Percentiles rank a stretch among this genome's conserved stretches.
These are phyloP conservation scores for Durotheca rogersii DNA, from an alignment of 495 filamentous ascomycete species.

Conservation along the genomic window DNA sequence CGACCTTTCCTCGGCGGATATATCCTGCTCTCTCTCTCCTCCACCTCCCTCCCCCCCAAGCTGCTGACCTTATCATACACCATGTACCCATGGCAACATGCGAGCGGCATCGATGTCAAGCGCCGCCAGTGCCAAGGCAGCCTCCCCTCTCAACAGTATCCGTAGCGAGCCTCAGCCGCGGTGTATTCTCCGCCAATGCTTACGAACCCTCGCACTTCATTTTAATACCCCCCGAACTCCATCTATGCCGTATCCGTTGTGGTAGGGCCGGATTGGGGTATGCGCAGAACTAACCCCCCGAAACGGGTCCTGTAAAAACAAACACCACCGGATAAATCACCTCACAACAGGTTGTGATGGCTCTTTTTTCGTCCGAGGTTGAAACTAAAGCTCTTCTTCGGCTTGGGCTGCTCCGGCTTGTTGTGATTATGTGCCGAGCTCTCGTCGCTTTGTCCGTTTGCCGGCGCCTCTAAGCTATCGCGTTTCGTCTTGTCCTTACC, in stretches of 20 bases:
- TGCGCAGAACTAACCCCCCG: slow-evolving; percentile 5
- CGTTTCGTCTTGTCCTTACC: slow-evolving; percentile 38
- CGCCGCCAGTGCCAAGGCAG: not conserved
- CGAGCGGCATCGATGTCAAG: slow-evolving; percentile 6
- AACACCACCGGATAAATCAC: slow-evolving; percentile 15
- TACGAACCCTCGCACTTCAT: slow-evolving; percentile 14
- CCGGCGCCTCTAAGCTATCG: slow-evolving; percentile 32
- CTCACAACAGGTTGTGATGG: slow-evolving; percentile 42
- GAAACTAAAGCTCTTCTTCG: slow-evolving; percentile 58
- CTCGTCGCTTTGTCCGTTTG: slow-evolving; percentile 38
- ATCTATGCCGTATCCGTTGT: slow-evolving; percentile 18
- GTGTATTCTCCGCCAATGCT: slow-evolving; percentile 27
- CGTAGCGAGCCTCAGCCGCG: slow-evolving; percentile 14
- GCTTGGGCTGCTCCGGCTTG: slow-evolving; percentile 33
- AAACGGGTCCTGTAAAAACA: slow-evolving; percentile 7
- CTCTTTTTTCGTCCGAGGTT: slow-evolving; percentile 63
- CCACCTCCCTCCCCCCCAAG: slow-evolving; percentile 2
- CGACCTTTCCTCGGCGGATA: not conserved
- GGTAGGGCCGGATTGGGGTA: slow-evolving; percentile 2
- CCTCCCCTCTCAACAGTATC: slow-evolving; percentile 19
- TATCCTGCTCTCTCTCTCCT: not conserved
- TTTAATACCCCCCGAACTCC: slow-evolving; percentile 28
- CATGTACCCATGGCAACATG: slow-evolving; percentile 15
- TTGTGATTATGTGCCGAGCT: slow-evolving; percentile 24
- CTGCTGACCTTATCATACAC: slow-evolving; percentile 18